These are phyloP conservation scores for Singerocomus rubriflavus DNA, from an alignment of 1,284 basidiomycete species.

Conservation along the genomic window DNA sequence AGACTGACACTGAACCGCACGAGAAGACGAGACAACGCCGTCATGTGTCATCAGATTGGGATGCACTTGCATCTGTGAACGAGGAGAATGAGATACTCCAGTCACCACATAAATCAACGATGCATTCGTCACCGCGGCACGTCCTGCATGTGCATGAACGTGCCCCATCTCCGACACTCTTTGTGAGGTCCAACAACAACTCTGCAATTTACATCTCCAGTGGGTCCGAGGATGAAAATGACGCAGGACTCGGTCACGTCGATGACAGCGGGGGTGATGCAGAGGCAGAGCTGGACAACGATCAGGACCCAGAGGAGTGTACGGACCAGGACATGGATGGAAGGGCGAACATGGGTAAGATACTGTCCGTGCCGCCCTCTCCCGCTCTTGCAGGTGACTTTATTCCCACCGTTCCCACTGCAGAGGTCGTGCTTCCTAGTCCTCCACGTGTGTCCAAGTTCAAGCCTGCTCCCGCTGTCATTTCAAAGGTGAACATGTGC, in stretches of 20 bases:
- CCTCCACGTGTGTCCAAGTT: conserved; percentile 20
- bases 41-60: conserved; percentile 4
- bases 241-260: background rate
- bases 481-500: background rate
- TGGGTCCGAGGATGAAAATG: conserved; percentile 25
- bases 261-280: background rate
- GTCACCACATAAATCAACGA: conserved; percentile 29
- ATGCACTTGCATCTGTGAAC: conserved; percentile 4
- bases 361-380: conserved; percentile 26
- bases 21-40: conserved; percentile 5
- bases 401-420: background rate
- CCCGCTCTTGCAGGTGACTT: background rate
- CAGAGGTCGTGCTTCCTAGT: background rate
- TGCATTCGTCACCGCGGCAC: conserved; percentile 28
- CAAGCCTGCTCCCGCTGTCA: conserved; percentile 12
- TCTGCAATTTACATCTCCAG: conserved; percentile 33
- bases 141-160: background rate
- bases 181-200: conserved; percentile 10
- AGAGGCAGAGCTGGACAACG: background rate
- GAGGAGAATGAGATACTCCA: conserved; percentile 16
- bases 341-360: conserved; percentile 26
- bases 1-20: background rate
- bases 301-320: background rate
- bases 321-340: conserved; percentile 11
- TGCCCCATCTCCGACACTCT: conserved; percentile 17